These are phyloP conservation scores for Sherardia arvensis DNA, from an alignment of 257 asterid genomes.

Conservation along the genomic window DNA sequence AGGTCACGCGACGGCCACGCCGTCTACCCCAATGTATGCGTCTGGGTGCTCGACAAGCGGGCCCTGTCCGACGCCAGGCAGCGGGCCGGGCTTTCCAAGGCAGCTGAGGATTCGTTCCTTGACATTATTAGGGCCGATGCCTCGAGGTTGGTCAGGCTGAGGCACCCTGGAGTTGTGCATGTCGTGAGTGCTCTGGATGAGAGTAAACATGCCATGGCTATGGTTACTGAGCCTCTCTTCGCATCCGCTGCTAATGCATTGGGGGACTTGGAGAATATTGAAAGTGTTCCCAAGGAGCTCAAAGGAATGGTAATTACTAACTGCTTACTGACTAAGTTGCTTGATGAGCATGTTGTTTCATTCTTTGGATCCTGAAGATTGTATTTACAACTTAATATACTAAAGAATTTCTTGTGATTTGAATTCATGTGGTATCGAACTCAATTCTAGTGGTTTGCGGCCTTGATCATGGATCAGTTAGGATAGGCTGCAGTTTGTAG, in stretches of 20 bases:
- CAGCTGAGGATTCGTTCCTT: slow-evolving; percentile 82
- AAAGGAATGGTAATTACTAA: slow-evolving; percentile 62
- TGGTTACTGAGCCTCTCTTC: slow-evolving; percentile 96
- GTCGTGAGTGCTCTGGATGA: slow-evolving; percentile 93
- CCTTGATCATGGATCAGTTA: background rate
- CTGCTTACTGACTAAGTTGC: background rate
- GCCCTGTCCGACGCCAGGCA: slow-evolving; percentile 72
- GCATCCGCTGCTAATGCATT: slow-evolving; percentile 80
- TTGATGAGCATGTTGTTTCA: background rate
- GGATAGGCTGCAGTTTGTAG: background rate
- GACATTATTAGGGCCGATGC: slow-evolving; percentile 91
- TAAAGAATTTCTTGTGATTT: background rate
- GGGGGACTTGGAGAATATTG: slow-evolving; percentile 73
- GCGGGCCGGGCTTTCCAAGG: slow-evolving; percentile 77
- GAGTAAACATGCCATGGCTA: slow-evolving; percentile 87
- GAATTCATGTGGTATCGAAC: background rate
- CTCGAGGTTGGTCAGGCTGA: slow-evolving; percentile 73
- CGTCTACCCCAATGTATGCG: slow-evolving; percentile 75
- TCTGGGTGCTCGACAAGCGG: slow-evolving; percentile 88
- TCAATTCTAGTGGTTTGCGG: background rate
- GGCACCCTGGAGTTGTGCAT: slow-evolving; percentile 99
- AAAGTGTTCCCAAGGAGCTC: slow-evolving; percentile 81
- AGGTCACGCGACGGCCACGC: slow-evolving; percentile 74
- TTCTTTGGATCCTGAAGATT: background rate
- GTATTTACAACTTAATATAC: background rate